Evolutionary conservation across 176 grass and related monocot genomes (phyloP), one percentile per base, ranked within the genome.

Genomic region (Pharus latifolius): DNA sequence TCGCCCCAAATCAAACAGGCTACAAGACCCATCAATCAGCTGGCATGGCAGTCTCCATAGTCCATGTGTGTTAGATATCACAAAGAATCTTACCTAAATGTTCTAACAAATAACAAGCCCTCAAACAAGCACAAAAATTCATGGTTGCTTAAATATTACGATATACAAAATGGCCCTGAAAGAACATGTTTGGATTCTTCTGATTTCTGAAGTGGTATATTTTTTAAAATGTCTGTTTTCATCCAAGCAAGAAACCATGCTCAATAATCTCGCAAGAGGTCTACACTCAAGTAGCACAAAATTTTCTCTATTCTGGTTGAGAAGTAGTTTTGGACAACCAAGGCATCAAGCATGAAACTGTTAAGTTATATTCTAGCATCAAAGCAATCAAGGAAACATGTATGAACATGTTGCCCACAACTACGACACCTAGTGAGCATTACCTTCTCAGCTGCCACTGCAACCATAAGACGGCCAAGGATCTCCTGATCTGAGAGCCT

Each of bases 401-500:
- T 2, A 27, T 16, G 28, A n/a, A 5, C 52, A 73, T 34, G 25
- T 65, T 32, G 35, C 60, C 46, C 17, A 7, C 26, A 60, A 25
- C 18, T 78, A 64, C 27, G 31, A 15, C 15, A 31, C 10, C 10
- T 62, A 41, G 5, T n/a, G 29, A 61, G 67, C 40, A 59, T 60
- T 76, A 99, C 95, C 87, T 91, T 91, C 73, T 99, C 95, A 69
- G 90, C 95, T 49, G 74, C 85, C 49, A 99, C 95, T 4, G 85
- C 87, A 66, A 94, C 67, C 90, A 99, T 91, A 49, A 99, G 95
- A 30, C 87, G 90, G 19, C 79, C 48, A 75, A 99, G 84, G 71
- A 99, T 99, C 59, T 99, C 95, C 73, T 99, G 70, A 42, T 99
- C 90, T 45, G 95, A 88, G 40, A 99, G 81, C 60, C 95, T 92